phyloP scores from a whole-genome alignment of 305 asterid genomes.

The Coffea humblotiana region DNA sequence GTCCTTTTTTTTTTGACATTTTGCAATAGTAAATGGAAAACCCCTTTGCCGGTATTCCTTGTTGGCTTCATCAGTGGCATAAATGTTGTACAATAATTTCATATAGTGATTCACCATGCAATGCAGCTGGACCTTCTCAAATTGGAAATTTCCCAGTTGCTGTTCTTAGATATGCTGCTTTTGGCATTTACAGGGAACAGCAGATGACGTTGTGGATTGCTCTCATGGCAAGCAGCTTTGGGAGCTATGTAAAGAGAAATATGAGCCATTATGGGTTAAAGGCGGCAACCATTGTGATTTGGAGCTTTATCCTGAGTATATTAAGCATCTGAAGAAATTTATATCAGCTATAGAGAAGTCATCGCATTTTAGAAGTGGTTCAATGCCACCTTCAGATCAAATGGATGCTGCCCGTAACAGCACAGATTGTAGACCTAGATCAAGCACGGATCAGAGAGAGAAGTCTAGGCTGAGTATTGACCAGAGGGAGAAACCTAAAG shows the following conservation, averaged over 20 bases:
- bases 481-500: conserved; percentile 63
- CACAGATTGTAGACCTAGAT: conserved; percentile 74
- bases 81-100: background rate
- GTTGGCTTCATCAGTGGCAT: background rate
- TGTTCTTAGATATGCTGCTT: conserved; percentile 12
- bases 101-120: background rate
- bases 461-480: conserved; percentile 77
- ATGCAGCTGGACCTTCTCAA: background rate
- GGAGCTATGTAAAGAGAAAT: conserved; percentile 86
- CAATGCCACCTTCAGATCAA: conserved; percentile 39
- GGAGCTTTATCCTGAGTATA: conserved; percentile 88
- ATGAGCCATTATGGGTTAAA: conserved; percentile 89
- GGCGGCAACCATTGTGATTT: conserved; percentile 95
- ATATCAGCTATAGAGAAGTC: conserved; percentile 76
- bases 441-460: conserved; percentile 72
- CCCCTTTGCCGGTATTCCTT: background rate
- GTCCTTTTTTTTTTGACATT: background rate
- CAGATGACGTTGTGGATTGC: conserved; percentile 89
- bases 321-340: conserved; percentile 86
- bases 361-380: conserved; percentile 47
- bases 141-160: background rate
- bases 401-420: conserved; percentile 55
- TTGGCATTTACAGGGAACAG: conserved; percentile 59
- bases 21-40: background rate
- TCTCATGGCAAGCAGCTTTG: conserved; percentile 90